Conservation (phyloP, 108 stramenopile species). For the Cyclotella atomus region DNA sequence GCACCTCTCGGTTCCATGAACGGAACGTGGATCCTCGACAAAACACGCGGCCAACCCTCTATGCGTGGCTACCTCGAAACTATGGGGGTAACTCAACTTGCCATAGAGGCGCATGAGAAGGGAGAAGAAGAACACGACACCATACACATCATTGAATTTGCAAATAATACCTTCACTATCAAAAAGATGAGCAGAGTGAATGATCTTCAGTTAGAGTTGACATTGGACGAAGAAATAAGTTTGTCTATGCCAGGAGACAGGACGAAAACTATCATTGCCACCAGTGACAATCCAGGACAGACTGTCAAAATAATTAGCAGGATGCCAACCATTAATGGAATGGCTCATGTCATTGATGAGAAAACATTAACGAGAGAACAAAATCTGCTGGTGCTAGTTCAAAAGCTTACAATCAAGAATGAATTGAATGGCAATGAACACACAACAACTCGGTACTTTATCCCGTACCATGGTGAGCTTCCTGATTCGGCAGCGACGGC, state of each 20-base stretch:
- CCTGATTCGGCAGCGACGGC: conserved; percentile 37
- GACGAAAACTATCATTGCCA: conserved; percentile 71
- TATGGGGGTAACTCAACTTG: conserved; percentile 77
- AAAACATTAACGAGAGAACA: conserved; percentile 67
- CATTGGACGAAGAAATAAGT: conserved; percentile 58
- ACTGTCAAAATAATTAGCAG: conserved; percentile 65
- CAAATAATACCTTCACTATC: conserved; percentile 53
- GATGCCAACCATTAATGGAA: conserved; percentile 82
- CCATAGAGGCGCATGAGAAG: conserved; percentile 89
- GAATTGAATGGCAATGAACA: conserved; percentile 64
- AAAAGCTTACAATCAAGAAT: conserved; percentile 75
- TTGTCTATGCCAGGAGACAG: conserved; percentile 67
- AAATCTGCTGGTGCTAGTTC: conserved; percentile 57
- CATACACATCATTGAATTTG: conserved; percentile 64
- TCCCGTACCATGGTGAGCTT: conserved; percentile 58
- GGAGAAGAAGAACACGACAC: conserved; percentile 82
- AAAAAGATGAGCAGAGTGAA: conserved; percentile 82
- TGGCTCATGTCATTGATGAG: conserved; percentile 74
- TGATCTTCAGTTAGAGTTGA: conserved; percentile 73
- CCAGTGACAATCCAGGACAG: conserved; percentile 58
- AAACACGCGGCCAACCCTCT: conserved; percentile 63
- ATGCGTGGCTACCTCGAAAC: conserved; percentile 85
- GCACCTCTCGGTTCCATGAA: conserved; percentile 55
- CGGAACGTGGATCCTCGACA: conserved; percentile 84
- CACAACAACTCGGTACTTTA: conserved; percentile 73